Evolutionary conservation across 441 rosid species (phyloP), one percentile per base, ranked within the genome.

Genomic region (Populus hybrid): DNA sequence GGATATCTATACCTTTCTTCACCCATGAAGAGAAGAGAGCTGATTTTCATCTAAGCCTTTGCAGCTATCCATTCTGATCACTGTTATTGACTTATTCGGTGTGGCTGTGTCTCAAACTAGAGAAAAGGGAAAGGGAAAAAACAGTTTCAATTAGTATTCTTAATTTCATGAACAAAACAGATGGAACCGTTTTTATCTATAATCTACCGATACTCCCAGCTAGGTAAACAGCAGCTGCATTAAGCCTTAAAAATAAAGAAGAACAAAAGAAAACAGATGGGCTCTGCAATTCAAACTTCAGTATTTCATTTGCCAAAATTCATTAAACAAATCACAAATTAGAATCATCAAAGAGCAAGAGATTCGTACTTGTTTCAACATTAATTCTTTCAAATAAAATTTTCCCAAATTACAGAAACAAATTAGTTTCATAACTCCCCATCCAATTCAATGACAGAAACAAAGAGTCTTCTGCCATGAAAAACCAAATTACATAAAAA

Each of bases 391-490:
- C 61, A 53, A 53, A 53, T 53, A 53, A 53, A 2, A 53, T 53
- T 73, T 36, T 2, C 63, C 71, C 79, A 73, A 66, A 73, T 77
- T 71, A 79, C 76, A 72, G 76, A 68, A 71, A 80, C 86, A 86
- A 83, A 87, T 79, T 81, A 81, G 79, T 75, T 64, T 53, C 61
- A 53, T 9, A 33, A 26, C 10, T 3, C 59, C 75, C 71, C 70
- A 45, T 68, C 71, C 64, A 59, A n/a, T 77, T 42, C 38, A 71
- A 21, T 68, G 11, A 75, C 77, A 68, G 74, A 42, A 72, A 61
- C 66, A 71, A 75, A 79, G 9, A 20, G 29, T 64, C 24, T 69
- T 33, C 76, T 16, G 35, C 76, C 78, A n/a, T n/a, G 9, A 68
- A 20, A 73, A 63, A 20, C 18, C n/a, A 74, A 68, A 82, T 1